Percentiles rank a stretch among this genome's conserved stretches.
Conservation (phyloP, 2,329 filamentous ascomycete species). For the Xylaria digitata region DNA sequence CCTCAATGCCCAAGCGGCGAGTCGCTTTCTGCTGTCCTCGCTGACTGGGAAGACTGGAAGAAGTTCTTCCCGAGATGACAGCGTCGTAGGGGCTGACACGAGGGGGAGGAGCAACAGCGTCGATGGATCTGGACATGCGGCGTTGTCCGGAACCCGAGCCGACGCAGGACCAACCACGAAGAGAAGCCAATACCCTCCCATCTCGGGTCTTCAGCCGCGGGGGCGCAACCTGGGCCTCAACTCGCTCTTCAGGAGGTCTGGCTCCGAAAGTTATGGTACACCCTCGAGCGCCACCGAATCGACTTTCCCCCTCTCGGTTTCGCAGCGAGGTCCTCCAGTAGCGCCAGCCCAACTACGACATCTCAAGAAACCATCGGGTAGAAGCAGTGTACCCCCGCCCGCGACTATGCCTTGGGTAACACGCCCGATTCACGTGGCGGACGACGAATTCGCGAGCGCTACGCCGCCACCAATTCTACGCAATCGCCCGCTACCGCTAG, state of each 20-base stretch:
- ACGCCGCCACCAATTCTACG: constrained; percentile 69
- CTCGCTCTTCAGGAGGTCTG: constrained; percentile 63
- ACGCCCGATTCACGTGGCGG: constrained; percentile 55
- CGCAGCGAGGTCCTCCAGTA: constrained; percentile 17
- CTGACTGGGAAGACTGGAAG: constrained; percentile 41
- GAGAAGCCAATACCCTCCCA: constrained; percentile 62
- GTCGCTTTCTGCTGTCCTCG: constrained; percentile 40
- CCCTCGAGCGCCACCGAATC: constrained; percentile 36
- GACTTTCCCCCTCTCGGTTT: constrained; percentile 39
- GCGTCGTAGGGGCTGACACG: constrained; percentile 34
- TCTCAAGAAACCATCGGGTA: constrained; percentile 36
- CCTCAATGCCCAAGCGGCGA: constrained; percentile 60
- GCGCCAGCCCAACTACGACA: constrained; percentile 28
- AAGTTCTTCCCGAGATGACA: constrained; percentile 37
- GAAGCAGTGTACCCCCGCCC: constrained; percentile 49
- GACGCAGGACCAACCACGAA: constrained; percentile 39
- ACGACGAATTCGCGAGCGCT: constrained; percentile 60
- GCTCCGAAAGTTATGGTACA: constrained; percentile 52
- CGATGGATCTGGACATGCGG: constrained; percentile 42
- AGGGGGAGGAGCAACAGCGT: constrained; percentile 48
- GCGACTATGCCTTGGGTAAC: constrained; percentile 48
- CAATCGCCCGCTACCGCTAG: constrained; percentile 48
- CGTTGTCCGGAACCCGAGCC: constrained; percentile 17
- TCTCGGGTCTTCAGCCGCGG: constrained; percentile 57
- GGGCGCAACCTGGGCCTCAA: constrained; percentile 58